A percentile compares a stretch with the other conserved stretches of the same genome.
phyloP scores from a whole-genome alignment of 208 protist species.

The Sergeia podlipaevii region DNA sequence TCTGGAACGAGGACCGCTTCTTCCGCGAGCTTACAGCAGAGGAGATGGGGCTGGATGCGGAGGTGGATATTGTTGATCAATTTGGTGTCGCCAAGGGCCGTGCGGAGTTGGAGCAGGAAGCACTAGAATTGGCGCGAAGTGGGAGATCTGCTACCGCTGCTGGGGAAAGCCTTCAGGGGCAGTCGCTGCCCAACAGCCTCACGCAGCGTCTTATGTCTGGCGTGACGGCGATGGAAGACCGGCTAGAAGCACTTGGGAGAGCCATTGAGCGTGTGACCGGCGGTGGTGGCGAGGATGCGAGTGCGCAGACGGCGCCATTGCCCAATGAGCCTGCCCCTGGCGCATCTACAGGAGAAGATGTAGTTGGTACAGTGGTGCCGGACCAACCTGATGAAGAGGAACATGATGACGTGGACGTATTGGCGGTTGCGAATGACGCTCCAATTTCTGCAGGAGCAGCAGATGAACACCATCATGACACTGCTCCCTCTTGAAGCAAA shows the following conservation, averaged over 20 bases:
- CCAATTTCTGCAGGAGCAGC: no score
- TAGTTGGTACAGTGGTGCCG: neutral
- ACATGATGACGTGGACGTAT: no score
- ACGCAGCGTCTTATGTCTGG: constrained; percentile 15
- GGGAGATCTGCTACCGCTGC: neutral
- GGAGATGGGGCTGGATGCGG: constrained; percentile 31
- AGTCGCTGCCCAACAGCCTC: constrained; percentile 1
- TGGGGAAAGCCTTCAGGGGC: neutral
- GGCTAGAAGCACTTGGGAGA: constrained; percentile 46
- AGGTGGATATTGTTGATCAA: constrained; percentile 26
- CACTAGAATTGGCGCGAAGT: no score
- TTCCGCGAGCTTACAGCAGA: constrained; percentile 53
- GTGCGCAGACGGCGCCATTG: neutral
- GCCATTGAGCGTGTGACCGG: constrained; percentile 36
- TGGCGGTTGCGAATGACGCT: no score
- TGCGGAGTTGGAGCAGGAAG: no score
- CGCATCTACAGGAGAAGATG: neutral
- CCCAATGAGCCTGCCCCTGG: neutral
- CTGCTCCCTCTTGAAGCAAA: no score
- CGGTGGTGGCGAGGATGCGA: neutral
- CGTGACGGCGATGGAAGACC: constrained; percentile 41
- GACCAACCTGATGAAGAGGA: no score
- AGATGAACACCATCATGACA: no score
- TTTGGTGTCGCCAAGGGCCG: constrained; percentile 20
- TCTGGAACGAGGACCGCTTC: constrained; percentile 68